Percentiles rank a stretch among this genome's conserved stretches.
These are phyloP conservation scores for Pleurozium schreberi DNA, from an alignment of 225 moss, liverwort and hornwort genomes.

Conservation along the genomic window DNA sequence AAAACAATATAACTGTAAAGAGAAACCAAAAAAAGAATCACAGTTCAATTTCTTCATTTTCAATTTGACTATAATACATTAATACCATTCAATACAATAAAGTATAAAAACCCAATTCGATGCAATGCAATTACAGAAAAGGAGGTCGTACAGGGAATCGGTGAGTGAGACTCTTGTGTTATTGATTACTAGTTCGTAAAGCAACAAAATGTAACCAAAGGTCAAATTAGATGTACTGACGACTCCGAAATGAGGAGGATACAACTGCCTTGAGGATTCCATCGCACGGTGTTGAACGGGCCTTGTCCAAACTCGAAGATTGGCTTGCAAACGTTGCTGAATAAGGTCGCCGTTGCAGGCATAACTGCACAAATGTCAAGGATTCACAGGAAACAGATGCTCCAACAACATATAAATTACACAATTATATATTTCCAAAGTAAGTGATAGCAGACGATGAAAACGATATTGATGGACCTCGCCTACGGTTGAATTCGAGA, in stretches of 20 bases:
- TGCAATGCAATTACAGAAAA: not conserved
- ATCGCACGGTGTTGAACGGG: slow-evolving; percentile 76
- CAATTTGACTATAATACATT: not conserved
- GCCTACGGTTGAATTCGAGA: not conserved
- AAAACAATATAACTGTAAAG: not conserved
- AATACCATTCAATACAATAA: no score
- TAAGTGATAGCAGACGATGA: not conserved
- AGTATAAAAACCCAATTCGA: no score
- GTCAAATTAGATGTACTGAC: not conserved
- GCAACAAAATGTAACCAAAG: not conserved
- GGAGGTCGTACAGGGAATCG: not conserved
- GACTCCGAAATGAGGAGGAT: slow-evolving; percentile 20
- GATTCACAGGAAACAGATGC: slow-evolving; percentile 4
- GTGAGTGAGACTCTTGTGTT: not conserved
- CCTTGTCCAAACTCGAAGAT: slow-evolving; percentile 86
- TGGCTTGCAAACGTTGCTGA: slow-evolving; percentile 68
- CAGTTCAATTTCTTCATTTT: no score
- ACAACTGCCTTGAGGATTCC: slow-evolving; percentile 88
- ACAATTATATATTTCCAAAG: not conserved
- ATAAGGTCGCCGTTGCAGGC: slow-evolving; percentile 83
- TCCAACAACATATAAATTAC: not conserved
- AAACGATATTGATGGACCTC: not conserved
- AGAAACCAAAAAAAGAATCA: not conserved
- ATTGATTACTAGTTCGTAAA: not conserved
- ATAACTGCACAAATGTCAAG: slow-evolving; percentile 61